Base-by-base conservation (phyloP, 805 yeast genomes). In the Saccharomyces kudriavzevii region DNA sequence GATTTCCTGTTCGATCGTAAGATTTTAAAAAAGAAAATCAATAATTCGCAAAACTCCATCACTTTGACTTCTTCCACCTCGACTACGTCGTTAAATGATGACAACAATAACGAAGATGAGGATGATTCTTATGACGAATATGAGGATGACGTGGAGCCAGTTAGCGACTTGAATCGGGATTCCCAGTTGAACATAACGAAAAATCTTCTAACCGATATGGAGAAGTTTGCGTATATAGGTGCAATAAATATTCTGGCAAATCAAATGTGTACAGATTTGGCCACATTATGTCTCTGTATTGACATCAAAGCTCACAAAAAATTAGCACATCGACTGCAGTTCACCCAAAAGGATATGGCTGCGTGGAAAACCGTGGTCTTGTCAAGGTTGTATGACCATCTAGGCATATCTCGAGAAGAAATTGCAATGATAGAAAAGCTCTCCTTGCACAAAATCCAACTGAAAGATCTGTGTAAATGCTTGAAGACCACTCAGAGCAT, bases 161-260 rank as follows among this genome's bases (percentile, higher is more conserved):
- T 60, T 29, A 61, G 62, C 22, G 78, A 77, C 24, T 59, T 73
- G 13, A 74, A 69, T 22, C 63, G 70, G 8, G 67, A 65, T 22
- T 58, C 62, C 49, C 95, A 91, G 53, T 73, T 94, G 58, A 81
- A 81, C 52, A 79, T 92, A 1, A 94, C 97, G 4, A 89, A 84
- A 66, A 80, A 82, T 25, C 80, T 94, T 81, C 76, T 94, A 14
- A 77, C 83, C 6, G 98, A 89, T 17, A 75, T 85, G 14, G 97
- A 94, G 67, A 85, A 88, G 62, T 85, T 91, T 56, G 98, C 98
- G 2, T 94, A 94, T 65, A 87, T 87, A 5, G 98, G 97, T 0
- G 76, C 92, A 9, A 83, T 86, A 8, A 85, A 87, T 60, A 77
- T 94, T 35, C 77, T 86, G 5, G 78, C 84, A 51, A 87, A 86